Conservation (phyloP, 2,329 filamentous ascomycete species). For the Penicillium sp. region DNA sequence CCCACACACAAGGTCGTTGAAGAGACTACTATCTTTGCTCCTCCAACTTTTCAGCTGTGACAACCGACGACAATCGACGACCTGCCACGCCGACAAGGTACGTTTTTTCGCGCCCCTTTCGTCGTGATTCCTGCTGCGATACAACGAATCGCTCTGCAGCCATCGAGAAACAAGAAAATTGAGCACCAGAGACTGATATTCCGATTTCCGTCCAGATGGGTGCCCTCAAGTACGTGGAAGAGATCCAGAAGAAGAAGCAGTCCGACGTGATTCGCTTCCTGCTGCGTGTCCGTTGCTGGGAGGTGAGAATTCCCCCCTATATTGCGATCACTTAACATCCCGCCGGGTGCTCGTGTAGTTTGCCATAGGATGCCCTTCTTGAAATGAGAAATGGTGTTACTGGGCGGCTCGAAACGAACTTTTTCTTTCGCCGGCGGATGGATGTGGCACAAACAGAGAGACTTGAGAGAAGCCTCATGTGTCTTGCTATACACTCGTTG, state of each 20-base stretch:
- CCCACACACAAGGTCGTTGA: no score
- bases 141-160: no score
- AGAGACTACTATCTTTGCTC: no score
- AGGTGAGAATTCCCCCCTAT: slow-evolving; percentile 54
- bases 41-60: no score
- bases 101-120: no score
- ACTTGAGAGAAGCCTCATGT: slow-evolving; percentile 33
- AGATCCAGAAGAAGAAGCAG: slow-evolving; percentile 99
- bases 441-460: slow-evolving; percentile 45
- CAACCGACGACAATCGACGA: no score
- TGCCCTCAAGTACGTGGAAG: slow-evolving; percentile 99
- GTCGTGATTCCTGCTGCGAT: no score
- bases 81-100: no score
- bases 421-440: slow-evolving; percentile 33
- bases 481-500: slow-evolving; percentile 97
- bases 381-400: slow-evolving; percentile 27
- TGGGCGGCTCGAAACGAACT: slow-evolving; percentile 26
- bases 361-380: slow-evolving; percentile 26
- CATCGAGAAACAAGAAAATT: no score
- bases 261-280: slow-evolving; percentile 99
- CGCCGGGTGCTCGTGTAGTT: slow-evolving; percentile 31
- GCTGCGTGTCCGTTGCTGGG: slow-evolving; percentile 98
- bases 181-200: no score
- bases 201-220: slow-evolving; percentile 75
- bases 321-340: slow-evolving; percentile 33